Conservation (phyloP, 148 eudicot species). For the Persicaria maculosa region DNA sequence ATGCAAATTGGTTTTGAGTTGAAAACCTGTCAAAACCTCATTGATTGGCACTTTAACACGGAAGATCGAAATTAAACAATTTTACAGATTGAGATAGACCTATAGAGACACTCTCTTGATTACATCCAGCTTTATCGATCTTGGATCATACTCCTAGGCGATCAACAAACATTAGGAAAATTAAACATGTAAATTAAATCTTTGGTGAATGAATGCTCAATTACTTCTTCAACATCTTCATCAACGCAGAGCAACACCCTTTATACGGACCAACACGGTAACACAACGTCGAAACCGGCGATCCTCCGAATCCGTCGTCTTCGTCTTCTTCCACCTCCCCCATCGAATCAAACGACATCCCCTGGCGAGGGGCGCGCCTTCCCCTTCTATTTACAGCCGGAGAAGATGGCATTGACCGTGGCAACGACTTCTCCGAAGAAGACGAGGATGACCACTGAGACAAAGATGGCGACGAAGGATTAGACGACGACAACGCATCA, state of each 20-base stretch:
- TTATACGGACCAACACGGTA: background rate
- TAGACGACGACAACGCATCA: background rate
- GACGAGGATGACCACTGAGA: background rate
- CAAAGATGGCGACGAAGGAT: background rate
- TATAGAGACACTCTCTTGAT: too few relatives aligned
- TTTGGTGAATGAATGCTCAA: background rate
- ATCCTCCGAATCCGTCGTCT: background rate
- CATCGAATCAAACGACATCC: background rate
- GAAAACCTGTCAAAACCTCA: too few relatives aligned
- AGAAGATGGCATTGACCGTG: background rate
- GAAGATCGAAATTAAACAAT: too few relatives aligned
- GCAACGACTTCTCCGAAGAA: background rate
- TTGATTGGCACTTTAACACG: too few relatives aligned
- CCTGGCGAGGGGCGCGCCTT: too few relatives aligned
- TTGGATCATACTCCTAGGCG: too few relatives aligned
- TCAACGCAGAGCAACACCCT: background rate
- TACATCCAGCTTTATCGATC: too few relatives aligned
- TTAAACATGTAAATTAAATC: background rate
- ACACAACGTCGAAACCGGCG: background rate
- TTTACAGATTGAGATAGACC: too few relatives aligned
- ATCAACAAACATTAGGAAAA: background rate
- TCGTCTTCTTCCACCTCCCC: background rate
- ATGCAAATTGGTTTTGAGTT: too few relatives aligned
- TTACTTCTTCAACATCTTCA: background rate
- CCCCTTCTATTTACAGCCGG: background rate